A percentile compares a stretch with the other conserved stretches of the same genome.
Evolutionary conservation across 345 rosid species (phyloP).

Genomic region (Citrus mangshanensis): DNA sequence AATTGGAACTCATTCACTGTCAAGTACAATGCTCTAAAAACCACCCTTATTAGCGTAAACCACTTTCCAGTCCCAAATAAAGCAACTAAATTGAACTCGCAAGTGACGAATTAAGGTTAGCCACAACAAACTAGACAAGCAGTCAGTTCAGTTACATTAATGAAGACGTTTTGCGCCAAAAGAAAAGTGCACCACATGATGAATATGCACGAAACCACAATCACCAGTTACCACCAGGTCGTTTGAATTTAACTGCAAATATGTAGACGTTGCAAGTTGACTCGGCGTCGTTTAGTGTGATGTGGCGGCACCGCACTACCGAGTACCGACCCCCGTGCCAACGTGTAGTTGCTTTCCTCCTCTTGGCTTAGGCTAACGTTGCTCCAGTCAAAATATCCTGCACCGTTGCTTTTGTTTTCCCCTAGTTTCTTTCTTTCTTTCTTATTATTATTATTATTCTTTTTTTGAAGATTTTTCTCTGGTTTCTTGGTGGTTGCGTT

Average conservation of each 20-base stretch:
- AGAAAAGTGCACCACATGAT: background rate
- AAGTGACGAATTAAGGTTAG: too few relatives aligned
- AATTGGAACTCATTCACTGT: too few relatives aligned
- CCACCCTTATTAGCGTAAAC: too few relatives aligned
- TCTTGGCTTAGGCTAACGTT: background rate
- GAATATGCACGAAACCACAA: background rate
- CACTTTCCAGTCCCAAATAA: too few relatives aligned
- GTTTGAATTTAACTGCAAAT: background rate
- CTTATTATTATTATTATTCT: background rate
- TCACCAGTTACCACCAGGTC: too few relatives aligned
- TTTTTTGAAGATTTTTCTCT: background rate
- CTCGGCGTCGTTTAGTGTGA: background rate
- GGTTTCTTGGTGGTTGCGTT: conserved; percentile 4
- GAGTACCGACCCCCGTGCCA: background rate
- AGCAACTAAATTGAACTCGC: too few relatives aligned
- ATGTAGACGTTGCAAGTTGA: background rate
- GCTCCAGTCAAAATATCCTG: conserved; percentile 13
- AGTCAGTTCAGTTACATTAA: too few relatives aligned
- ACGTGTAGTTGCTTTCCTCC: conserved; percentile 10
- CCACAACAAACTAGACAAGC: too few relatives aligned
- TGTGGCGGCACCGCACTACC: background rate
- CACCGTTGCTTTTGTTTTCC: conserved; percentile 16
- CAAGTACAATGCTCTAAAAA: too few relatives aligned
- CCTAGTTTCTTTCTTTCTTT: background rate
- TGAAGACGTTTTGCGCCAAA: background rate